Evolutionary conservation across 1,284 basidiomycete species (phyloP).

Genomic region (Cryptococcus sp.): DNA sequence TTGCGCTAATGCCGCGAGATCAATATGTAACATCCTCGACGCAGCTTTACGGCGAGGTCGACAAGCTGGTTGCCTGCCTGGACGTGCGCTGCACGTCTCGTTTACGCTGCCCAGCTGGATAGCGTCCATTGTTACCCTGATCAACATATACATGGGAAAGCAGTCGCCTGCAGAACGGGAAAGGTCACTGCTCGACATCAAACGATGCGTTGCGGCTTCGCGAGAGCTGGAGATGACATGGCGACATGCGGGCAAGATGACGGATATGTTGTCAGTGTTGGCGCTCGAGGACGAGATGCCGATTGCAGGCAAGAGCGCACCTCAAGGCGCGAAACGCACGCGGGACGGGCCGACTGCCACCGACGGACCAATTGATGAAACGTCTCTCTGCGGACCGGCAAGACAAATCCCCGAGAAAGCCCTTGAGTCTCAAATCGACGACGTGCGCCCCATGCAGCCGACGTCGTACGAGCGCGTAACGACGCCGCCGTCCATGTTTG

Average conservation of each 20-base stretch:
- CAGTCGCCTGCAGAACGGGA: constrained; percentile 63
- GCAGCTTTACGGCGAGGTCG: constrained; percentile 44
- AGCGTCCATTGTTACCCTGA: constrained; percentile 66
- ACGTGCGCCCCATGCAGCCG: background rate
- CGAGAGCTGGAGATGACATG: constrained; percentile 60
- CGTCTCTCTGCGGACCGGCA: background rate
- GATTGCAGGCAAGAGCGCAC: background rate
- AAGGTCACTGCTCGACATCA: constrained; percentile 69
- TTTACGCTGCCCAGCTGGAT: constrained; percentile 60
- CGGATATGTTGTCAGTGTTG: constrained; percentile 40
- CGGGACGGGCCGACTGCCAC: background rate
- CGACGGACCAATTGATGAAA: background rate
- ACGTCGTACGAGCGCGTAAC: background rate
- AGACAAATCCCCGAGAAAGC: background rate
- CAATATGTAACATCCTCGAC: constrained; percentile 71
- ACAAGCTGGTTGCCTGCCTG: constrained; percentile 48
- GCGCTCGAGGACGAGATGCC: constrained; percentile 20
- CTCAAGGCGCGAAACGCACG: constrained; percentile 13
- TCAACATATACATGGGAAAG: constrained; percentile 72
- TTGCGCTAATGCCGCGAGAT: constrained; percentile 80
- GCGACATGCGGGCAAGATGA: constrained; percentile 50
- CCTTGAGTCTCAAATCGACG: background rate
- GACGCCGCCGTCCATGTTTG: background rate
- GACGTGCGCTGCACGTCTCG: constrained; percentile 48
- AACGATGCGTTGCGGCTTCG: constrained; percentile 67